Evolutionary conservation across 1,284 basidiomycete species (phyloP).

Genomic region (Termitomyces sp.): DNA sequence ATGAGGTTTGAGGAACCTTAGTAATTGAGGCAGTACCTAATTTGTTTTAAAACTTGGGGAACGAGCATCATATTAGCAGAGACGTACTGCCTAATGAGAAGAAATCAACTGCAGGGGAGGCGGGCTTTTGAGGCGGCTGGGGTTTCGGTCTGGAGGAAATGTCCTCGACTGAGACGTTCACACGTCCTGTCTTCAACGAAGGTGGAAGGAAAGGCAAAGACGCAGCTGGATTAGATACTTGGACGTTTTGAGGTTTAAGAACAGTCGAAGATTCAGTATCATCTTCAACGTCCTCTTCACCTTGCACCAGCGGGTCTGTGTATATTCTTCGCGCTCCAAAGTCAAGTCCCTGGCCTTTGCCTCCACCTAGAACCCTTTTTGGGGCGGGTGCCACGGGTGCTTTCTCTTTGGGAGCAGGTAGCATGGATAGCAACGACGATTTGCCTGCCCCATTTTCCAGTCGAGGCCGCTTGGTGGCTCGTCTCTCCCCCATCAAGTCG

Average conservation of each 20-base stretch:
- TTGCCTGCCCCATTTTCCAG: constrained; percentile 50
- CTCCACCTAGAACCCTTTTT: constrained; percentile 60
- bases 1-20: constrained; percentile 15
- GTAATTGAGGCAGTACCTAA: constrained; percentile 13
- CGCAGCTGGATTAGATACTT: constrained; percentile 13
- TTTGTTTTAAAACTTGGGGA: neutral
- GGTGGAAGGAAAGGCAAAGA: constrained; percentile 51
- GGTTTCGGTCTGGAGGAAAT: constrained; percentile 23
- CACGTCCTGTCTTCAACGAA: constrained; percentile 51
- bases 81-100: constrained; percentile 47
- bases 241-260: constrained; percentile 11
- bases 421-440: constrained; percentile 66
- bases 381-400: constrained; percentile 36
- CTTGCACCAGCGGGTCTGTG: neutral
- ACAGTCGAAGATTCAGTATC: constrained; percentile 5
- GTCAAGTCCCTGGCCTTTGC: constrained; percentile 52
- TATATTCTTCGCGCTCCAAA: constrained; percentile 37
- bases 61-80: neutral
- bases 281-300: constrained; percentile 15
- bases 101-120: constrained; percentile 54
- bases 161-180: constrained; percentile 59
- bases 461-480: constrained; percentile 54
- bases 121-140: constrained; percentile 12
- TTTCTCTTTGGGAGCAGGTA: constrained; percentile 68
- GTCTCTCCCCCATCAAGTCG: constrained; percentile 40